Base-by-base conservation (phyloP, 2,329 filamentous ascomycete genomes). In the Truncatella angustata region DNA sequence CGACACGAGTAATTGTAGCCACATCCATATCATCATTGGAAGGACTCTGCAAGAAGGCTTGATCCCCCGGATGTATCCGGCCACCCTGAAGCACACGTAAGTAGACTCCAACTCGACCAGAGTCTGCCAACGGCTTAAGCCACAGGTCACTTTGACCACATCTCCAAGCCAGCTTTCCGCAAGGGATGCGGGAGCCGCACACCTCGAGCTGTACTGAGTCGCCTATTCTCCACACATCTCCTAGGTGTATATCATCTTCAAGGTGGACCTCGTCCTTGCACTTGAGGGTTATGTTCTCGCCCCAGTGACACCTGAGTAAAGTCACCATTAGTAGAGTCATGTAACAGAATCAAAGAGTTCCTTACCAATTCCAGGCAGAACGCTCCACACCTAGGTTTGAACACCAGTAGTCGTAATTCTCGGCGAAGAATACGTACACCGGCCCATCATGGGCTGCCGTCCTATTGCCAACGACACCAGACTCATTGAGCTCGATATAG, bases 371-470 rank as follows among this genome's bases (percentile, higher is more conserved):
- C 60, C 58, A 62, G 20, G 54, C 42, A 4, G 43, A 35, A 21
- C 54, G 53, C 16, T 60, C 56, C 20, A 60, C 51, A 18, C 54
- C 56, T 10, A 63, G 54, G 40, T 62, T 39, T 7, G 51, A 18
- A 24, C 55, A 57, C 61, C 61, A 63, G 35, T 62, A 55, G 40
- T 62, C 61, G 47, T 63, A 63, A 36, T 62, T 54, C 50, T 63
- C 60, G 11, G 56, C 58, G 16, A 63, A 61, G 49, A 57, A 57
- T 9, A 56, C 51, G 30, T 61, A 62, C 12, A 63, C 58, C 2
- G 58, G 59, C 3, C 61, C 60, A 30, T 62, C 59, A 43, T 63
- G 59, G n/a, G 56, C 58, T 11, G 60, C 60, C 14, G 57, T 52
- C 24, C 53, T 40, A 45, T 63, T 63, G 9, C 32, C 43, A 2